These are phyloP conservation scores for Solioccasus polychromus DNA, from an alignment of 768 basidiomycete species.

Conservation along the genomic window DNA sequence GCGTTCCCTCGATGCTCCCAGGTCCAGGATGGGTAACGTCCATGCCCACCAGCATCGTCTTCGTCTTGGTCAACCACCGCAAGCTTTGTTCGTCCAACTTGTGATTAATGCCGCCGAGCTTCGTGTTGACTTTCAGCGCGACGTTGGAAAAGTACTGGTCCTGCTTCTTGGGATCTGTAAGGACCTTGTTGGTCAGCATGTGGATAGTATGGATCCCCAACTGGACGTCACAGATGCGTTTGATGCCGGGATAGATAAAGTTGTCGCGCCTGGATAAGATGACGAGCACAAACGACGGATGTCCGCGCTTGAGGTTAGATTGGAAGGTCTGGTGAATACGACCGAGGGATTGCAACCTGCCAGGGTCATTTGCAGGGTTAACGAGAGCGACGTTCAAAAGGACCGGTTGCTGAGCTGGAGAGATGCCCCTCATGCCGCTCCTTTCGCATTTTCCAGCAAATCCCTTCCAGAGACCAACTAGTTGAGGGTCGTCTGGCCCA, in stretches of 20 bases:
- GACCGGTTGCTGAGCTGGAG: slow-evolving; percentile 35
- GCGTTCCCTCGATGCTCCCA: slow-evolving; percentile 63
- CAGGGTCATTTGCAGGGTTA: slow-evolving; percentile 27
- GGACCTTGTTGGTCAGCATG: slow-evolving; percentile 63
- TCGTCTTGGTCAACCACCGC: slow-evolving; percentile 61
- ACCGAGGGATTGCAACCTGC: slow-evolving; percentile 37
- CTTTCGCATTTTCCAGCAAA: slow-evolving; percentile 54
- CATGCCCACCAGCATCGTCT: slow-evolving; percentile 83
- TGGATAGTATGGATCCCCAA: slow-evolving; percentile 77
- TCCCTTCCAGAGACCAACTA: slow-evolving; percentile 45
- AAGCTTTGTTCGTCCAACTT: slow-evolving; percentile 57
- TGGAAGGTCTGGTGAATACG: slow-evolving; percentile 42
- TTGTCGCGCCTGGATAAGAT: slow-evolving; percentile 67
- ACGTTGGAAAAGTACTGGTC: slow-evolving; percentile 84
- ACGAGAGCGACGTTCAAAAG: slow-evolving; percentile 28
- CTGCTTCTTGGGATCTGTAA: slow-evolving; percentile 52
- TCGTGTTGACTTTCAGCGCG: slow-evolving; percentile 78
- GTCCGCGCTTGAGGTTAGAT: slow-evolving; percentile 27
- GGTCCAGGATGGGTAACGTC: slow-evolving; percentile 83
- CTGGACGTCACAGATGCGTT: slow-evolving; percentile 70
- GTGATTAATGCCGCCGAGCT: slow-evolving; percentile 82
- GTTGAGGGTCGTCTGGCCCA: slow-evolving; percentile 29
- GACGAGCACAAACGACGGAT: slow-evolving; percentile 68
- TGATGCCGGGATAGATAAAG: slow-evolving; percentile 78
- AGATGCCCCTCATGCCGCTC: slow-evolving; percentile 67